phyloP scores from a whole-genome alignment of 805 yeast genomes.

The Teunomyces funiuensis region DNA sequence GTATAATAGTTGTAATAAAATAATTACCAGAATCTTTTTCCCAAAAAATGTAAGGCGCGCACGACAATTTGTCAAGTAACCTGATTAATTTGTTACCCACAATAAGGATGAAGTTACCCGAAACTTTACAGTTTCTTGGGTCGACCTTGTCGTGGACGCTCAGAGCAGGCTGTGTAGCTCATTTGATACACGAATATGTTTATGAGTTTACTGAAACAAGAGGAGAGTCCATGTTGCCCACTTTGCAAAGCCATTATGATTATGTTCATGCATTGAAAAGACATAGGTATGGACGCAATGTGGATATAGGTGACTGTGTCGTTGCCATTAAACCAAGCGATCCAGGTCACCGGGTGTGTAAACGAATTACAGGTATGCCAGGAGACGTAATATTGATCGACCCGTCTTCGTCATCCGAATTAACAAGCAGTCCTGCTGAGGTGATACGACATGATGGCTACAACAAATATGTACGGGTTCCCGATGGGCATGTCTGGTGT shows the following conservation, averaged over 20 bases:
- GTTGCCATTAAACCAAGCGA: constrained; percentile 90
- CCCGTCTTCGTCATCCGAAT: constrained; percentile 59
- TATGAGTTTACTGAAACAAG: constrained; percentile 78
- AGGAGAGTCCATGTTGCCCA: constrained; percentile 96
- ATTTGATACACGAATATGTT: constrained; percentile 62
- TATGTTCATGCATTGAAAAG: constrained; percentile 74
- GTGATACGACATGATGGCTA: constrained; percentile 37
- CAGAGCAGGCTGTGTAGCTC: constrained; percentile 63
- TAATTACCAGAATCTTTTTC: not conserved
- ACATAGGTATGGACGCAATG: constrained; percentile 60
- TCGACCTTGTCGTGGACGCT: constrained; percentile 50
- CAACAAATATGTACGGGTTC: constrained; percentile 69
- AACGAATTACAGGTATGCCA: constrained; percentile 93
- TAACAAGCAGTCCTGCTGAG: constrained; percentile 33
- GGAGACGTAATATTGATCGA: constrained; percentile 84
- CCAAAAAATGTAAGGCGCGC: not conserved
- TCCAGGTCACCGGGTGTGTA: constrained; percentile 83
- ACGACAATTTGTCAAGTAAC: not conserved
- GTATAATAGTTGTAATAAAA: constrained; percentile 4
- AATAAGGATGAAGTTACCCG: constrained; percentile 6
- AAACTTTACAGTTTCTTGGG: constrained; percentile 25
- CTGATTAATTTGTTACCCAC: not conserved
- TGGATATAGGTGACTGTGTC: constrained; percentile 80
- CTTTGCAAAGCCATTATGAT: constrained; percentile 71
- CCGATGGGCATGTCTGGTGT: constrained; percentile 95